Percentiles rank a stretch among this genome's conserved stretches.
Evolutionary conservation across 192 early-diverging fungal genomes (phyloP).

Genomic region (Linnemannia elongata): DNA sequence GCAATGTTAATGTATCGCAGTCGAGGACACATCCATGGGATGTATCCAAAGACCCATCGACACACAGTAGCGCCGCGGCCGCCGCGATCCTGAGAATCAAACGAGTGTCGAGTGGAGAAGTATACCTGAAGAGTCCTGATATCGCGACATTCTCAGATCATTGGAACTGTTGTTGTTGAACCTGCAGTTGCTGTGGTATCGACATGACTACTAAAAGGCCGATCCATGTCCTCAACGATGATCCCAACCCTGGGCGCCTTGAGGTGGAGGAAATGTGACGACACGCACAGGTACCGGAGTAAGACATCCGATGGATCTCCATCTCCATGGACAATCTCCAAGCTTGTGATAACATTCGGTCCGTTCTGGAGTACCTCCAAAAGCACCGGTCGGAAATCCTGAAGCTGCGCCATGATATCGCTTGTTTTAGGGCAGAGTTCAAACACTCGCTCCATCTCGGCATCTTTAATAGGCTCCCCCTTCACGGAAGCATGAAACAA

Average conservation of each 20-base stretch:
- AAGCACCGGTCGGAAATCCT: neutral
- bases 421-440: neutral
- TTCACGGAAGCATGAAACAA: neutral
- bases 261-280: neutral
- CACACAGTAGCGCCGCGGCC: neutral
- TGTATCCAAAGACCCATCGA: neutral
- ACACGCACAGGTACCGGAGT: neutral
- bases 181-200: neutral
- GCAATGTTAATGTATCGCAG: neutral
- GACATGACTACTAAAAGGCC: neutral
- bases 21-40: neutral
- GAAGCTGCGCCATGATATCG: neutral
- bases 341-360: neutral
- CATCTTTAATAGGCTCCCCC: neutral
- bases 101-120: neutral
- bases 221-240: neutral
- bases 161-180: neutral
- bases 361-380: neutral
- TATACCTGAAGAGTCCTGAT: neutral
- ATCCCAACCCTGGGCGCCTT: neutral
- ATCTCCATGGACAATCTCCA: neutral
- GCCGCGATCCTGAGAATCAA: neutral
- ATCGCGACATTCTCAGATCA: neutral
- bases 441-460: neutral
- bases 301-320: neutral